These are phyloP conservation scores for Articulospora tetracladia DNA, from an alignment of 495 filamentous ascomycete species.

Conservation along the genomic window DNA sequence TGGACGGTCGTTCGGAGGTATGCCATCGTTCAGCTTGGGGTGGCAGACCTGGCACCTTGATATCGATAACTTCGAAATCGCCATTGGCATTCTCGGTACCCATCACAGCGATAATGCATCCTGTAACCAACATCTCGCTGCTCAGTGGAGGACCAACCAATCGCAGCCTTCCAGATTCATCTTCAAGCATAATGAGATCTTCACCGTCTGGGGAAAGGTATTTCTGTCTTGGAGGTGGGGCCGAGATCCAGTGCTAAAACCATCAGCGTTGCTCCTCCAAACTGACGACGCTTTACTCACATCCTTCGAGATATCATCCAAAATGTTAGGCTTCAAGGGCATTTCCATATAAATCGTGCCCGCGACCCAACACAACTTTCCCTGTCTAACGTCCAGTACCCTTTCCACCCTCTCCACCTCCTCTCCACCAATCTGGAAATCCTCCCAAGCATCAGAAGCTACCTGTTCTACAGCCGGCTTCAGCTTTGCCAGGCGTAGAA, in stretches of 20 bases:
- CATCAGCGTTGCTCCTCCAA: slow-evolving; percentile 1
- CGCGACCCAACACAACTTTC: slow-evolving; percentile 90
- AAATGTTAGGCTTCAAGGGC: slow-evolving; percentile 93
- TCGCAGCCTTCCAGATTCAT: slow-evolving; percentile 89
- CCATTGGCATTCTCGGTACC: slow-evolving; percentile 91
- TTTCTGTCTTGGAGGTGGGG: slow-evolving; percentile 45
- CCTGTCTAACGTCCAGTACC: slow-evolving; percentile 93
- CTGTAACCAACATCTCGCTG: slow-evolving; percentile 74
- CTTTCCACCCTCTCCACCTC: slow-evolving; percentile 69
- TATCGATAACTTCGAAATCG: slow-evolving; percentile 87
- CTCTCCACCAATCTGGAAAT: slow-evolving; percentile 75
- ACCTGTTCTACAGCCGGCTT: slow-evolving; percentile 77
- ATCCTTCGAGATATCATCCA: slow-evolving; percentile 92
- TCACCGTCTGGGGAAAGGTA: slow-evolving; percentile 57
- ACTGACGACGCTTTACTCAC: slow-evolving; percentile 40
- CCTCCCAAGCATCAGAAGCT: slow-evolving; percentile 73
- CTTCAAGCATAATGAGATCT: slow-evolving; percentile 83
- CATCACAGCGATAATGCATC: slow-evolving; percentile 84
- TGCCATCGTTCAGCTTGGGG: slow-evolving; percentile 78
- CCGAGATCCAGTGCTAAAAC: slow-evolving; percentile 22
- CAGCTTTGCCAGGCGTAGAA: slow-evolving; percentile 80
- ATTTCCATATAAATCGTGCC: slow-evolving; percentile 98
- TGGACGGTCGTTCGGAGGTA: slow-evolving; percentile 14
- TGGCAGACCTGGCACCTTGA: slow-evolving; percentile 81
- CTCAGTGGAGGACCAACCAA: slow-evolving; percentile 66